Conservation (phyloP, 106 monocot genomes). For the Dendrobium catenatum region DNA sequence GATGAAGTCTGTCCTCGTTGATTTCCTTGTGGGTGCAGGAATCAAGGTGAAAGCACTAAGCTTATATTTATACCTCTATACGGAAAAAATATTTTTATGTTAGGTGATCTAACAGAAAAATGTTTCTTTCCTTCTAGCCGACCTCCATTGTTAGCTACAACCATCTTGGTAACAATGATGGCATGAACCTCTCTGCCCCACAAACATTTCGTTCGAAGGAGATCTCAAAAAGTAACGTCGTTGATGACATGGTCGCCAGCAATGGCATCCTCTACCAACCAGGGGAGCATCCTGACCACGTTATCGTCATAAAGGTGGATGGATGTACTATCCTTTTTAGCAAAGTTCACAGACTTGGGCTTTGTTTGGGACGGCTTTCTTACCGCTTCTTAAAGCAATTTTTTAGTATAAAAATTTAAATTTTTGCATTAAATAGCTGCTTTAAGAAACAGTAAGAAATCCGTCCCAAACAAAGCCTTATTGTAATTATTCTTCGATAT, state of each 20-base stretch:
- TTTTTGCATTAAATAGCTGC: too few relatives aligned
- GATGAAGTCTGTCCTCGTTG: conserved; percentile 95
- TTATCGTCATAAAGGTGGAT: conserved; percentile 89
- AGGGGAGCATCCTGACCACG: conserved; percentile 96
- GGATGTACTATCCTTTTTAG: background rate
- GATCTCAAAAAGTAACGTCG: conserved; percentile 98
- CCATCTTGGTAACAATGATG: conserved; percentile 97
- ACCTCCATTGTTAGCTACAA: conserved; percentile 99
- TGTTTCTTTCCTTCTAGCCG: conserved; percentile 36
- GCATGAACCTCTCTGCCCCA: conserved; percentile 95
- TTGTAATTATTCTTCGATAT: background rate
- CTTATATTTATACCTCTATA: background rate
- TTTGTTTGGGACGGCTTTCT: too few relatives aligned
- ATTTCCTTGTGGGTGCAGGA: conserved; percentile 97
- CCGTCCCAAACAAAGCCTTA: too few relatives aligned
- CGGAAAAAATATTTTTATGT: background rate
- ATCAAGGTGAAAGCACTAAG: conserved; percentile 62
- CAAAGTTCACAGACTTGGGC: too few relatives aligned
- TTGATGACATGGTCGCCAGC: conserved; percentile 96
- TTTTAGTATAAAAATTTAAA: too few relatives aligned
- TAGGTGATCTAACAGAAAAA: background rate
- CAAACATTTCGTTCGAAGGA: conserved; percentile 97
- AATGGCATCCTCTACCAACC: conserved; percentile 93
- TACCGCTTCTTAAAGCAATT: too few relatives aligned
- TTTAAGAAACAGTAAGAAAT: too few relatives aligned